These are phyloP conservation scores for Coemansia aciculifera DNA, from an alignment of 192 early-diverging fungal genomes.

Conservation along the genomic window DNA sequence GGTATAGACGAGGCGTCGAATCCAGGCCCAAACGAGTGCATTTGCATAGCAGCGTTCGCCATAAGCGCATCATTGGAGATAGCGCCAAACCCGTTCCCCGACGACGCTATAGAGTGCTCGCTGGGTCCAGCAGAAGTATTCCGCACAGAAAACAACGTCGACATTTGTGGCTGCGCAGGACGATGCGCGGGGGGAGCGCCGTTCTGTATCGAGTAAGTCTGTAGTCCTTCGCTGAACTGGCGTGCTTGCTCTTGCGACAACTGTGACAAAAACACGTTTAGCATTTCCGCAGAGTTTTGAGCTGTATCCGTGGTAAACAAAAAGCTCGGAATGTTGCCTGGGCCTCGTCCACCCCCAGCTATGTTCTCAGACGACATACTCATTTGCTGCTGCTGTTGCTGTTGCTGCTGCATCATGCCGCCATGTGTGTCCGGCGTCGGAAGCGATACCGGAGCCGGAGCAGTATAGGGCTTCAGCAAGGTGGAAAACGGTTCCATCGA, in stretches of 20 bases:
- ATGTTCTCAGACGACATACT: not conserved
- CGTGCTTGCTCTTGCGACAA: slow-evolving; percentile 45
- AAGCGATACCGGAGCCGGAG: not conserved
- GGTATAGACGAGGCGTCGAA: slow-evolving; percentile 15
- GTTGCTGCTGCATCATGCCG: slow-evolving; percentile 10
- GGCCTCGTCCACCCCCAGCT: not conserved
- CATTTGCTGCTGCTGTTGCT: no score
- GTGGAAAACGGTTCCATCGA: slow-evolving; percentile 18
- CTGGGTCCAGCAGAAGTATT: not conserved
- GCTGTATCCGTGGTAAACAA: slow-evolving; percentile 41
- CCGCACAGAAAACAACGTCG: not conserved
- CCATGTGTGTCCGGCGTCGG: not conserved
- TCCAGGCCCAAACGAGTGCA: slow-evolving; percentile 22
- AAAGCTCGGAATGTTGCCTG: slow-evolving; percentile 19
- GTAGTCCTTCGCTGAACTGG: slow-evolving; percentile 46
- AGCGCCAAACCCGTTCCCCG: not conserved
- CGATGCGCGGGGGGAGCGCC: not conserved
- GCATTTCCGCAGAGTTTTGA: slow-evolving; percentile 47
- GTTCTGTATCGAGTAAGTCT: slow-evolving; percentile 42
- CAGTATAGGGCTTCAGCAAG: slow-evolving; percentile 35
- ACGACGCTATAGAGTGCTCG: slow-evolving; percentile 1
- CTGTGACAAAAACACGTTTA: slow-evolving; percentile 50
- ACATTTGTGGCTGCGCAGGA: not conserved
- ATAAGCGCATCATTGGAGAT: slow-evolving; percentile 9
- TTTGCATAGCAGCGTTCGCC: slow-evolving; percentile 33